These are phyloP conservation scores for Alternaria solani DNA, from an alignment of 2,329 filamentous ascomycete genomes.

Conservation along the genomic window DNA sequence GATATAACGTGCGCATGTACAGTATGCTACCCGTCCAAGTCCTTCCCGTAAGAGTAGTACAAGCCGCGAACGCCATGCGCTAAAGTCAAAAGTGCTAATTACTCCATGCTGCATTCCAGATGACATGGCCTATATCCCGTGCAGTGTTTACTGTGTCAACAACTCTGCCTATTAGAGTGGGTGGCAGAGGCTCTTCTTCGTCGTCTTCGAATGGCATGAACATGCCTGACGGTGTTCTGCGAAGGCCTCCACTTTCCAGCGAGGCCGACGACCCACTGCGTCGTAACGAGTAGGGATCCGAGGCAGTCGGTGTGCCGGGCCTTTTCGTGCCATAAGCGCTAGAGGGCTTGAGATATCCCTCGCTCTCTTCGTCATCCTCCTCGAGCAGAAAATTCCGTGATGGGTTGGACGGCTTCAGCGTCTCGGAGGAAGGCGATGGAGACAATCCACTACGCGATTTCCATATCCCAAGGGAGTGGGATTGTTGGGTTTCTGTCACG, in stretches of 20 bases:
- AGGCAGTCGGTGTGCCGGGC: conserved; percentile 48
- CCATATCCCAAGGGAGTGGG: conserved; percentile 56
- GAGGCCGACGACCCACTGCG: conserved; percentile 25
- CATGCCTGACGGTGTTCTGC: conserved; percentile 85
- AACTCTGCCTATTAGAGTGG: conserved; percentile 77
- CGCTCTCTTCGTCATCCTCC: conserved; percentile 60
- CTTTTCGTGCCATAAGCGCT: conserved; percentile 46
- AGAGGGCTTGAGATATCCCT: conserved; percentile 56
- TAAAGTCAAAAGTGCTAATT: conserved; percentile 46
- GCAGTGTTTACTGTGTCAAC: conserved; percentile 78
- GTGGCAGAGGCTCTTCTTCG: conserved; percentile 64
- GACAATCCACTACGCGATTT: conserved; percentile 60
- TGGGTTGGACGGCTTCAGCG: conserved; percentile 73
- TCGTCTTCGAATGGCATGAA: conserved; percentile 87
- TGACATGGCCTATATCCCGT: conserved; percentile 69
- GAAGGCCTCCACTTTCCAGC: conserved; percentile 63
- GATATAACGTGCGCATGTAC: conserved; percentile 19
- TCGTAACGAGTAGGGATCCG: conserved; percentile 31
- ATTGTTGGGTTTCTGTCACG: conserved; percentile 61
- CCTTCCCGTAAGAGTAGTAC: conserved; percentile 29
- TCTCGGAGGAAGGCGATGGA: conserved; percentile 83
- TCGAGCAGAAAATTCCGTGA: conserved; percentile 71
- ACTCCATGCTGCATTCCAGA: conserved; percentile 72
- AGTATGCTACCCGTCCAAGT: conserved; percentile 27
- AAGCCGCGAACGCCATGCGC: conserved; percentile 35